Conservation (phyloP, 2,329 filamentous ascomycete species). For the Sporothrix phasma region DNA sequence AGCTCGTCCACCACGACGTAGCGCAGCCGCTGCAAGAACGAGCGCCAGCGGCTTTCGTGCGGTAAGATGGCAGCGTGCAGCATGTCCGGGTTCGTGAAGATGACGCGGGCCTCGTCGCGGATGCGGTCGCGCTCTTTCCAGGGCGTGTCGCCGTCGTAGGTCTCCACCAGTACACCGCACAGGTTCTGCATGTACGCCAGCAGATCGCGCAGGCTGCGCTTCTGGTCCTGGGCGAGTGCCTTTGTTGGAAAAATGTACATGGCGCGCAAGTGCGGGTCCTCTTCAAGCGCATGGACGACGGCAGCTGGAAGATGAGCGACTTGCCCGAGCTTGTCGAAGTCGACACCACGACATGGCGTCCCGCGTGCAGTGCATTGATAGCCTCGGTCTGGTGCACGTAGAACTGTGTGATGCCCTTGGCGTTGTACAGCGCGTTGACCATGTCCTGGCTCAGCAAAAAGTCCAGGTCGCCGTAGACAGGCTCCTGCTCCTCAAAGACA, state of each 20-base stretch:
- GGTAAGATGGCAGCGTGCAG: constrained; percentile 88
- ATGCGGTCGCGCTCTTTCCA: constrained; percentile 70
- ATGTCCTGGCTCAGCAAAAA: constrained; percentile 83
- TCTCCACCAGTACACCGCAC: constrained; percentile 71
- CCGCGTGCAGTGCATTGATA: constrained; percentile 75
- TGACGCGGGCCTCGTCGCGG: constrained; percentile 78
- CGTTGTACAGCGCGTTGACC: constrained; percentile 94
- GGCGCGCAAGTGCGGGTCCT: constrained; percentile 64
- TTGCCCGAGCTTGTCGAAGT: constrained; percentile 97
- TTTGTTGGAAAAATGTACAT: constrained; percentile 99
- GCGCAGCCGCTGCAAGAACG: constrained; percentile 74
- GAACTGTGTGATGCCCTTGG: constrained; percentile 71
- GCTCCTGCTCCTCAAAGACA: constrained; percentile 75
- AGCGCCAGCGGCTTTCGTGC: constrained; percentile 81
- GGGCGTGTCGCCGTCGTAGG: constrained; percentile 90
- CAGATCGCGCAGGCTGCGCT: constrained; percentile 76
- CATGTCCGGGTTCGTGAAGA: constrained; percentile 98
- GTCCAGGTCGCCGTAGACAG: constrained; percentile 71
- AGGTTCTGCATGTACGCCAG: constrained; percentile 70
- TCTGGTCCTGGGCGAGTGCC: constrained; percentile 89
- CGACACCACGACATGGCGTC: constrained; percentile 79
- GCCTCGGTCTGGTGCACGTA: constrained; percentile 92
- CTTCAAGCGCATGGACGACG: constrained; percentile 81
- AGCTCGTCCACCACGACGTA: constrained; percentile 89
- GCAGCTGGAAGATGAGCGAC: constrained; percentile 94